Evolutionary conservation across 1,139 yeast genomes (phyloP), one percentile per base, ranked within the genome.

Genomic region (Spencermartinsiella ligniputridi): DNA sequence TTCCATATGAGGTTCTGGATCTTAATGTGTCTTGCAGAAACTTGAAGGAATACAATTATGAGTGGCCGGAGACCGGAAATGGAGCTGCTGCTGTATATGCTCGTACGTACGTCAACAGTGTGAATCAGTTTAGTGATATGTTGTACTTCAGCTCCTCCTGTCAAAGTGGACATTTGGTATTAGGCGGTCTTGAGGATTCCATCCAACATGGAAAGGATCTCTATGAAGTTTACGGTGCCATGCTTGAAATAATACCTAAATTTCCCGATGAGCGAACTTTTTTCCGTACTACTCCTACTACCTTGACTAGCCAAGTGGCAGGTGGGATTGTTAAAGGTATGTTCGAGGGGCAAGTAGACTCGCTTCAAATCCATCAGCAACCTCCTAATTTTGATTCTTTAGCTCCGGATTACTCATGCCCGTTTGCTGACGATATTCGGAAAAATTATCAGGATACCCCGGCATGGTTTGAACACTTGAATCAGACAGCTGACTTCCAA

Each of bases 251-350:
- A 38, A 39, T 68, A 11, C 71, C 72, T 13, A 54, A 51, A 17
- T 49, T 57, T 21, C 66, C 63, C 35, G 62, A 66, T 36, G 54
- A 59, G 3, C 37, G 52, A 2, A 61, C 67, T 30, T 53, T 52
- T 17, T 64, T 58, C 51, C 58, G 72, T 44, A 66, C 62, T 24
- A 63, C 72, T 3, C 63, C 62, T 44, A 63, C 67, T 42, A 62
- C 60, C 30, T 63, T 69, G 39, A 69, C 74, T 2, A 58, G 67
- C 30, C 66, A 64, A 42, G 69, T 68, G 16, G 70, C 69, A 11
- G 56, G 64, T 29, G 61, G 61, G 13, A 52, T 69, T 37, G 53
- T 67, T 18, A 49, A 53, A 16, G 72, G 69, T 3, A 58, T 69
- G 58, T 69, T 60, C 48, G 70, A 71, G 13, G 46, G 49, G 17